phyloP scores from a whole-genome alignment of 768 basidiomycete genomes.

The Tephrocybe sp. region DNA sequence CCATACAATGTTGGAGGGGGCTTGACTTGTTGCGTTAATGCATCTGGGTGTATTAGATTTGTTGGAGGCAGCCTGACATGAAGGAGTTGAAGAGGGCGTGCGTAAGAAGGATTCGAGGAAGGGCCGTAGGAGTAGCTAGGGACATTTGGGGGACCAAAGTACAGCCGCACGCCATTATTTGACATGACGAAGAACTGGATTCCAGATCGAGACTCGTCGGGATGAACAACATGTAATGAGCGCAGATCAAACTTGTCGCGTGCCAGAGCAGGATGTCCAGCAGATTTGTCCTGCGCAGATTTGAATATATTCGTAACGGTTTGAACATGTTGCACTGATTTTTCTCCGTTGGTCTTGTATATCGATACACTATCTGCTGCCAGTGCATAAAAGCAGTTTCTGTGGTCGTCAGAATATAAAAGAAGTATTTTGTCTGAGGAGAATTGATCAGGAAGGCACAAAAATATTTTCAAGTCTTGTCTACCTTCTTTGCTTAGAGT shows the following conservation, averaged over 20 bases:
- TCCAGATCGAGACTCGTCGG: constrained; percentile 62
- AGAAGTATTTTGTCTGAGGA: constrained; percentile 67
- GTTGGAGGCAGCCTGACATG: constrained; percentile 80
- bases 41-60: constrained; percentile 76
- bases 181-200: constrained; percentile 82
- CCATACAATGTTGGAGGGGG: constrained; percentile 48
- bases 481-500: constrained; percentile 63
- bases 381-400: constrained; percentile 79
- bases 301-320: constrained; percentile 75
- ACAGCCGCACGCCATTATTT: constrained; percentile 78
- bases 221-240: constrained; percentile 65
- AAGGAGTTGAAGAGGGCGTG: constrained; percentile 56
- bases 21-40: constrained; percentile 51
- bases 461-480: constrained; percentile 19
- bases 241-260: constrained; percentile 70
- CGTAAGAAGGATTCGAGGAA: constrained; percentile 21
- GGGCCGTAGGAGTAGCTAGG: constrained; percentile 50
- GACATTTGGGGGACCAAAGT: constrained; percentile 61
- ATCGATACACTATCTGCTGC: constrained; percentile 66
- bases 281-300: constrained; percentile 76
- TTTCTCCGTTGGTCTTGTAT: constrained; percentile 62
- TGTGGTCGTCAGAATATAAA: constrained; percentile 61
- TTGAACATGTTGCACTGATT: constrained; percentile 67
- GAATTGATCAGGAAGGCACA: constrained; percentile 5
- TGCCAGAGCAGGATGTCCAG: constrained; percentile 69